Base-by-base conservation (phyloP, 371 early-diverging fungal species). In the Cokeromyces recurvatus region DNA sequence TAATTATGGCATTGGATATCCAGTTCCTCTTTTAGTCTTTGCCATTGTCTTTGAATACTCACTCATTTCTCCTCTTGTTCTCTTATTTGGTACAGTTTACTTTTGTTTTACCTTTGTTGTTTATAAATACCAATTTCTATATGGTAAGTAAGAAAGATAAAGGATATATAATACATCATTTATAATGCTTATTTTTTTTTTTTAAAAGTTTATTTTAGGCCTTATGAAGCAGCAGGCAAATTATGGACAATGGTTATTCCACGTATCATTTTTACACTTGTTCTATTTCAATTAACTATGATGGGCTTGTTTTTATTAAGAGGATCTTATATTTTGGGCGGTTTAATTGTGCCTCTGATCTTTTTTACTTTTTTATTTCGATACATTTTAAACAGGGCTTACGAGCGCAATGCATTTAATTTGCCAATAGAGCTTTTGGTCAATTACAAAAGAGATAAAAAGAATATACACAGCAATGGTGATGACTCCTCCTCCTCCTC, bases 1-100 rank as follows among this genome's bases (percentile, higher is more conserved):
- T 10, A 79, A 77, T 47, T 84, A 63, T 58, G 86, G 77, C 48
- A 80, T 57, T 47, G 82, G 62, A 40, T 83, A 83, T 48, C 84
- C 86, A 4, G 67, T 66, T 5, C 82, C 81, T 37, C 59, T 90
- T 21, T 66, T 95, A n/a, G 69, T 93, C 2, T 91, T 92, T 55
- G 82, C 86, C n/a, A 87, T 94, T 44, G 87, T 89, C 14, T 52
- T 94, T 47, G 81, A 85, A 14, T 96, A 96, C 62, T 85, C 90
- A 17, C 81, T 83, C n/a, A 86, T 94, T 22, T 79, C 85, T 38
- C 97, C 97, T 0, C 54, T 95, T 14, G 87, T 93, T 17, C 67
- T 94, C 17, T 48, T 87, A 0, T 88, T 92, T 56, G 90, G 90
- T 4, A 66, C 81, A 0, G 32, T 87, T 2, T 95, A 89, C 59